Conservation (phyloP, 306 rosid species). For the Bauhinia variegata region DNA sequence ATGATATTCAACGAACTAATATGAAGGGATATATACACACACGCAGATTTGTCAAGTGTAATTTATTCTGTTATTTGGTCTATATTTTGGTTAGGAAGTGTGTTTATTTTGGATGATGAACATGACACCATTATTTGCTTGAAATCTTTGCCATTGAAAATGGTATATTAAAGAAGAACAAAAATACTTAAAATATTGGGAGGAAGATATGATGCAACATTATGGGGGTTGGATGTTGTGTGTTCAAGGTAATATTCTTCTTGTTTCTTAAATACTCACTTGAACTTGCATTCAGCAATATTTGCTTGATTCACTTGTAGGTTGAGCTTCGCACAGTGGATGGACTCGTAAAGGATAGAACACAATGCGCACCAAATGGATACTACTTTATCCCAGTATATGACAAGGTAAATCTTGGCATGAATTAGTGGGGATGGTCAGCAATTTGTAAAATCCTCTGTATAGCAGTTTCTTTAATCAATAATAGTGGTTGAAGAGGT, state of each 20-base stretch:
- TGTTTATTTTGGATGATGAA: not conserved
- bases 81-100: slow-evolving; percentile 20
- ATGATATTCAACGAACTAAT: not conserved
- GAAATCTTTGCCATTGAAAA: slow-evolving; percentile 5
- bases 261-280: slow-evolving; percentile 13
- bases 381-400: slow-evolving; percentile 98
- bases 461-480: not conserved
- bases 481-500: too few species aligned
- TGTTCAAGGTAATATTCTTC: slow-evolving; percentile 11
- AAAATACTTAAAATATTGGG: not conserved
- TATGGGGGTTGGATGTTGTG: not conserved
- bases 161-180: not conserved
- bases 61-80: not conserved
- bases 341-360: slow-evolving; percentile 88
- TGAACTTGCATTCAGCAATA: slow-evolving; percentile 7
- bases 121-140: not conserved
- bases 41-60: not conserved
- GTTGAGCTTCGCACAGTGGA: slow-evolving; percentile 94
- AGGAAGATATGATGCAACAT: not conserved
- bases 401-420: slow-evolving; percentile 70
- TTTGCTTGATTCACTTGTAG: slow-evolving; percentile 47
- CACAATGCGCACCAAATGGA: slow-evolving; percentile 99
- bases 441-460: not conserved
- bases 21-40: not conserved
- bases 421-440: slow-evolving; percentile 14